Evolutionary conservation across 1,284 basidiomycete species (phyloP), one percentile per base, ranked within the genome.

Genomic region (Cutaneotrichosporon sp.): DNA sequence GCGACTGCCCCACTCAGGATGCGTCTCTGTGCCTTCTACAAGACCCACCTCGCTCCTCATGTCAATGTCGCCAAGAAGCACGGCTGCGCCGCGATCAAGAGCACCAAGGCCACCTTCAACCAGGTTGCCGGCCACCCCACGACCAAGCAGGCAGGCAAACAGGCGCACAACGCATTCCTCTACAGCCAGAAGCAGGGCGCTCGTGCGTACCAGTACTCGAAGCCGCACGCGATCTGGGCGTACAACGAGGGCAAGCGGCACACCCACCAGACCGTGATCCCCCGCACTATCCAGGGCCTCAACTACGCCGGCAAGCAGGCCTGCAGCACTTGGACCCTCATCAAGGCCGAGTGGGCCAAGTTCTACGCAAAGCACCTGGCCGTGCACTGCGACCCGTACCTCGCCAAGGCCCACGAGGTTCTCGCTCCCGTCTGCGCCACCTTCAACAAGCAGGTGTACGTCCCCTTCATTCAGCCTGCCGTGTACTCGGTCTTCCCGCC

Each of bases 401-500:
- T 74, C 57, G 46, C 62, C 56, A 68, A 67, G 54, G 61, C 53
- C 25, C n/a, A 58, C 18, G 57, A 43, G 2, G 60, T 56, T 11
- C 9, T 67, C n/a, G 38, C 45, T 0, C 72, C 72, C 9, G 68
- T 69, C 59, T 55, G 36, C 24, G 27, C 52, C 11, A 25, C 54
- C 8, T 61, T 66, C 59, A 42, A 59, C 47, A 51, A 64, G 36
- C 65, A 69, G 24, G 58, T 73, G 46, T 73, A 70, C 62, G 33
- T 18, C 20, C 77, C 76, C 6, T 75, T 75, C 66, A 60, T 79
- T 50, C 64, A 66, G 33, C 76, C 76, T 1, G 56, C 69, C 22
- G 34, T 70, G 55, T 54, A 70, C 33, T 14, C 67, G 27, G 22
- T 75, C 64, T 59, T 76, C 10, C 75, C 75, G 13, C 51, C 64